phyloP scores from a whole-genome alignment of 2,329 filamentous ascomycete species.

The Aspergillus sp. region DNA sequence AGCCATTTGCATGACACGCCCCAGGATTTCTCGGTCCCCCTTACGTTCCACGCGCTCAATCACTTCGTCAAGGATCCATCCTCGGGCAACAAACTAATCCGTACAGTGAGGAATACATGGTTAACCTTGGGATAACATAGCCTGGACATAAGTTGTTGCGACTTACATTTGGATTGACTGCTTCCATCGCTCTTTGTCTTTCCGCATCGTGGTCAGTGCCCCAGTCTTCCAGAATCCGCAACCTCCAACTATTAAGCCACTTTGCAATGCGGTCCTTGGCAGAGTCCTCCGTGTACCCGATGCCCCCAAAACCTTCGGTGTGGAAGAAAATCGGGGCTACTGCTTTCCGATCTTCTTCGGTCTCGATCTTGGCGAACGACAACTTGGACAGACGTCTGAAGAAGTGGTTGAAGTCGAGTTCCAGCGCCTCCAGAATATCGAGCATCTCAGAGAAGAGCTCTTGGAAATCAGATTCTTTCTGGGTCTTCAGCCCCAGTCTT shows the following conservation, averaged over 20 bases:
- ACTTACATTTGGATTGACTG: conserved; percentile 70
- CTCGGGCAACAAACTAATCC: conserved; percentile 67
- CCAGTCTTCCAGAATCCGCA: conserved; percentile 71
- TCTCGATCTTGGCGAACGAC: conserved; percentile 56
- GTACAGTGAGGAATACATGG: background rate
- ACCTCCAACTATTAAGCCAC: conserved; percentile 78
- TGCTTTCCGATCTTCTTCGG: conserved; percentile 56
- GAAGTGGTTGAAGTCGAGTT: conserved; percentile 91
- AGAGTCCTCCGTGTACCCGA: conserved; percentile 54
- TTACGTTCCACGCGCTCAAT: conserved; percentile 83
- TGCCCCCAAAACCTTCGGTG: conserved; percentile 57
- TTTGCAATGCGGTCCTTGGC: conserved; percentile 61
- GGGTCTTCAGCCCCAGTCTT: conserved; percentile 66
- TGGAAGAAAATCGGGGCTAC: conserved; percentile 73
- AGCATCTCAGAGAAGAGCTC: conserved; percentile 73
- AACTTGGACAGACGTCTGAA: conserved; percentile 72
- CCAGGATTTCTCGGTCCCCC: conserved; percentile 70
- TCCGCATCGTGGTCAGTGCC: conserved; percentile 54
- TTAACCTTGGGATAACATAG: background rate
- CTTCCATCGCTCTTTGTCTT: conserved; percentile 68
- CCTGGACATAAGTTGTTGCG: background rate
- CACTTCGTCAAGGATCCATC: conserved; percentile 89
- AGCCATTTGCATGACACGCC: conserved; percentile 73
- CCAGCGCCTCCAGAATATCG: conserved; percentile 70
- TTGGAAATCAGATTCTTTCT: conserved; percentile 69